phyloP scores from a whole-genome alignment of 129 eudicot genomes.

The Glebionis coronaria region DNA sequence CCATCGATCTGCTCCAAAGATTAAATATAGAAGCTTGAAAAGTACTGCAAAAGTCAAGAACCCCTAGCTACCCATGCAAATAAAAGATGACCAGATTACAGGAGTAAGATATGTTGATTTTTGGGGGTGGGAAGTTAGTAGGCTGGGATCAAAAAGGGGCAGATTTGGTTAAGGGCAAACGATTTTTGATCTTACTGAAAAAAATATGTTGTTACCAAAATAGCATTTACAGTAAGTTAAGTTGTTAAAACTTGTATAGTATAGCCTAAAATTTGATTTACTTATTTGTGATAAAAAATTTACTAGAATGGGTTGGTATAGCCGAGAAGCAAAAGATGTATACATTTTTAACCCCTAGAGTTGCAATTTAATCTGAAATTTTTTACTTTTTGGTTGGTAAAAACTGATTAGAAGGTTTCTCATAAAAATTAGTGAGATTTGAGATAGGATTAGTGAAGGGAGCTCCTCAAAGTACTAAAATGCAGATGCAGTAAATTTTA shows the following conservation, averaged over 20 bases:
- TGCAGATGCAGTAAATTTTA: not conserved
- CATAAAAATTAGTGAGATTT: not conserved
- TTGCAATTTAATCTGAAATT: too few relatives aligned
- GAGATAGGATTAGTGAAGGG: not conserved
- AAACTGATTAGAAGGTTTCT: not conserved
- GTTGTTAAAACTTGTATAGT: too few relatives aligned
- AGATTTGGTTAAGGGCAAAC: too few relatives aligned
- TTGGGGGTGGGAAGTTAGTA: not conserved
- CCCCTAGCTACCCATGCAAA: constrained; percentile 23
- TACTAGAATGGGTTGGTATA: too few relatives aligned
- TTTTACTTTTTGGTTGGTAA: not conserved
- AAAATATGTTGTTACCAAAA: too few relatives aligned
- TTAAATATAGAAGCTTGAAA: constrained; percentile 5
- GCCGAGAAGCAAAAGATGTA: too few relatives aligned
- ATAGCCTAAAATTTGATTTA: too few relatives aligned
- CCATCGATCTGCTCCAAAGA: constrained; percentile 5
- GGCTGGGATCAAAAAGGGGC: too few relatives aligned
- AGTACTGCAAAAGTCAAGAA: constrained; percentile 28
- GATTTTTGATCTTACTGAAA: too few relatives aligned
- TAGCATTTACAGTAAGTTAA: too few relatives aligned
- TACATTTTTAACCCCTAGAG: too few relatives aligned
- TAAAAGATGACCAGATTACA: not conserved
- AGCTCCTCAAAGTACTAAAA: not conserved
- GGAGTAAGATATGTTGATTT: not conserved
- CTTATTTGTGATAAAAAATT: too few relatives aligned